Evolutionary conservation across 352 stramenopile species (phyloP).

Genomic region (Phytophthora macrochlamydospora): DNA sequence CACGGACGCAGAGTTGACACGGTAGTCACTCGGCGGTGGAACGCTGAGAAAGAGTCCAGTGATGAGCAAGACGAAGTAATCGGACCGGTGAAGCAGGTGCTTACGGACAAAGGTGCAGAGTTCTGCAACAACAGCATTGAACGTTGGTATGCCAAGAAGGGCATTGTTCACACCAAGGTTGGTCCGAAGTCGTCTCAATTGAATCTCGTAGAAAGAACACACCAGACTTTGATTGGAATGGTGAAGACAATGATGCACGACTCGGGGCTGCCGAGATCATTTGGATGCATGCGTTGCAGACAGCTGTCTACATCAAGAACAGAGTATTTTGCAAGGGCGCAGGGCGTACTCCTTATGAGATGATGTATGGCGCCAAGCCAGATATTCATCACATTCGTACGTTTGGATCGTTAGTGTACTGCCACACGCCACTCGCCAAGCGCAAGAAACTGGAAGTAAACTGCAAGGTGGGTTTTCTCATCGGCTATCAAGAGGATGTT

Average conservation of each 20-base stretch:
- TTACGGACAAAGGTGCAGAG: conserved; percentile 18
- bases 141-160: conserved; percentile 1
- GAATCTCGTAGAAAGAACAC: conserved; percentile 6
- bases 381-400: conserved; percentile 13
- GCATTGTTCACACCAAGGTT: conserved; percentile 4
- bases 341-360: conserved; percentile 6
- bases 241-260: conserved; percentile 20
- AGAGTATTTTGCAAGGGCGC: conserved; percentile 9
- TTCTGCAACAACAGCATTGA: conserved; percentile 13
- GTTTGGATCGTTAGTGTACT: conserved; percentile 9
- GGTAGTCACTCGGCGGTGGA: neutral
- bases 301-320: conserved; percentile 20
- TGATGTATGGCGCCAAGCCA: conserved; percentile 7
- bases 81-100: neutral
- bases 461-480: conserved; percentile 7
- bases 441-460: conserved; percentile 9
- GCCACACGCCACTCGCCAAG: neutral
- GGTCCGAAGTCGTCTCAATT: conserved; percentile 7
- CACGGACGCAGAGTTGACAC: neutral
- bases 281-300: conserved; percentile 12
- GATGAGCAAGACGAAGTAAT: neutral
- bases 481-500: conserved; percentile 16
- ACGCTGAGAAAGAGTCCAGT: neutral
- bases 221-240: conserved; percentile 12
- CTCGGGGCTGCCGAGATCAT: conserved; percentile 9